A percentile compares a stretch with the other conserved stretches of the same genome.
phyloP scores from a whole-genome alignment of 805 yeast genomes.

The Candida multigemmis region DNA sequence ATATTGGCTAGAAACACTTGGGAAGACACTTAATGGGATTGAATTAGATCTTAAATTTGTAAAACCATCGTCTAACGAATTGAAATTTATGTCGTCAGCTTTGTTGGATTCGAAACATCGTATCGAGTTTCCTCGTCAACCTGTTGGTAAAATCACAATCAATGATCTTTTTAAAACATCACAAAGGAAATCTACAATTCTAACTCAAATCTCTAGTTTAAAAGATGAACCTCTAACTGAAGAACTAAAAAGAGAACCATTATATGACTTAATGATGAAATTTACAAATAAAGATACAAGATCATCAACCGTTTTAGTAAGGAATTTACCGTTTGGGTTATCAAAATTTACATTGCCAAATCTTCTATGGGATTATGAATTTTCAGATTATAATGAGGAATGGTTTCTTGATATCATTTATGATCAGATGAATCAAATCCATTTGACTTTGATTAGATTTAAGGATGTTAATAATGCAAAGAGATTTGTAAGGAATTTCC shows the following conservation, averaged over 20 bases:
- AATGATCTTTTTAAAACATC: conserved; percentile 3
- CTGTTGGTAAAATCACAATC: conserved; percentile 2
- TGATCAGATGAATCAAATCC: conserved; percentile 18
- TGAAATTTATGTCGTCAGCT: conserved; percentile 22
- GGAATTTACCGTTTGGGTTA: conserved; percentile 39
- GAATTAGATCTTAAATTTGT: conserved; percentile 39
- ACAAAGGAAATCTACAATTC: conserved; percentile 1
- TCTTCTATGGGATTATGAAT: conserved; percentile 42
- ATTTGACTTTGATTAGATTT: conserved; percentile 33
- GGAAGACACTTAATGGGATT: conserved; percentile 43
- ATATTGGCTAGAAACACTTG: conserved; percentile 41
- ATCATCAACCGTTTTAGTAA: conserved; percentile 25
- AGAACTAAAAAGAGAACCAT: conserved; percentile 4
- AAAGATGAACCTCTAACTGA: conserved; percentile 1
- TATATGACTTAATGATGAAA: conserved; percentile 5
- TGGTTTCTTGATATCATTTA: conserved; percentile 5
- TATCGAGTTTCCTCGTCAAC: not conserved
- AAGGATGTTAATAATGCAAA: conserved; percentile 34
- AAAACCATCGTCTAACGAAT: conserved; percentile 12
- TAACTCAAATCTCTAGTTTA: conserved; percentile 1
- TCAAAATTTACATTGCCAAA: conserved; percentile 24
- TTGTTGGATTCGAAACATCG: conserved; percentile 2
- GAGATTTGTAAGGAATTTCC: conserved; percentile 42
- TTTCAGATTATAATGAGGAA: too few species aligned
- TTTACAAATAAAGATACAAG: conserved; percentile 11